A percentile compares a stretch with the other conserved stretches of the same genome.
Evolutionary conservation across 148 eudicot species (phyloP).

Genomic region (Rhododendron henanense): DNA sequence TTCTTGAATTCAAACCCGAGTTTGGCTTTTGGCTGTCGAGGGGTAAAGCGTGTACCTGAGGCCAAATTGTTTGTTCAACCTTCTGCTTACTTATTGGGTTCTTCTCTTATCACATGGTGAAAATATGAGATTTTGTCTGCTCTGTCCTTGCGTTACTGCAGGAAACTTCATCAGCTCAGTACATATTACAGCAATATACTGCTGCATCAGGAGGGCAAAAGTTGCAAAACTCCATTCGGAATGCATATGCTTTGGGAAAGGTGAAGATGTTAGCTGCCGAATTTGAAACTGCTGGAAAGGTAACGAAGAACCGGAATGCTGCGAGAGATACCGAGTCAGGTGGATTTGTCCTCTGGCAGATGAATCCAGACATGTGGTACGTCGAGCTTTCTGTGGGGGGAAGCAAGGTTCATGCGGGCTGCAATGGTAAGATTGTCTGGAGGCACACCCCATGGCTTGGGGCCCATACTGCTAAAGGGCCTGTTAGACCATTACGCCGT

Average conservation of each 20-base stretch:
- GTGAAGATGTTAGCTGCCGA: constrained; percentile 49
- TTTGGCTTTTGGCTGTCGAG: not conserved
- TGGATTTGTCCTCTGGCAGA: constrained; percentile 60
- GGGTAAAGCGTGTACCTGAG: too few species aligned
- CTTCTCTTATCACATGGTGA: not conserved
- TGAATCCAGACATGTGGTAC: constrained; percentile 63
- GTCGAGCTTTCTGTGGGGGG: constrained; percentile 56
- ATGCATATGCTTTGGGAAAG: constrained; percentile 55
- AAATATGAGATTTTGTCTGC: not conserved
- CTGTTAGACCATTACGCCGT: constrained; percentile 49
- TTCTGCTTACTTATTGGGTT: not conserved
- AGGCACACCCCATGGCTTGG: constrained; percentile 67
- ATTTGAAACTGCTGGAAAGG: constrained; percentile 39
- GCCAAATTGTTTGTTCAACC: too few species aligned
- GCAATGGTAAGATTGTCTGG: constrained; percentile 59
- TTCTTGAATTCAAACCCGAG: not conserved
- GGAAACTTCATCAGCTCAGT: constrained; percentile 59
- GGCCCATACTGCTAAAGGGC: constrained; percentile 55
- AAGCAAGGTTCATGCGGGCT: constrained; percentile 56
- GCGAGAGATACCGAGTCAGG: constrained; percentile 46
- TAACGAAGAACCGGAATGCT: constrained; percentile 30
- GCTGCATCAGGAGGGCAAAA: constrained; percentile 56
- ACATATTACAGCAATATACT: constrained; percentile 56
- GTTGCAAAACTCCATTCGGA: constrained; percentile 36
- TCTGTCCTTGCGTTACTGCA: constrained; percentile 12